A percentile compares a stretch with the other conserved stretches of the same genome.
Evolutionary conservation across 371 early-diverging fungal genomes (phyloP).

Genomic region (Funneliformis caledonium): DNA sequence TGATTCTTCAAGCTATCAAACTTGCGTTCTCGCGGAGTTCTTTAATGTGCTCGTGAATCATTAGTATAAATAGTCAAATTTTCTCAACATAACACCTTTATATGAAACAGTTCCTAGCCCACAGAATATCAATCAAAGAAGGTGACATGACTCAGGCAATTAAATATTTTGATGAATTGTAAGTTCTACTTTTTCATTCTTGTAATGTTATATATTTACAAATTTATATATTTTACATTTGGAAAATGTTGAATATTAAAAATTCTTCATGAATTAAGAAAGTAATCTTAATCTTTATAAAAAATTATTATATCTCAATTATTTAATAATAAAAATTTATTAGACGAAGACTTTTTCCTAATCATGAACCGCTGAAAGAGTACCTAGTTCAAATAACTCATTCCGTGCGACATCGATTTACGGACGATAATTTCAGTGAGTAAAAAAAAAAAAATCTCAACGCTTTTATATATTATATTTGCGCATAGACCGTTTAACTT

Average conservation of each 20-base stretch:
- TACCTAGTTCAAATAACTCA: slow-evolving; percentile 28
- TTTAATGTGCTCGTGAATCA: not conserved
- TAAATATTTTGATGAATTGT: slow-evolving; percentile 15
- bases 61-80: not conserved
- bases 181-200: not conserved
- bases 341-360: slow-evolving; percentile 11
- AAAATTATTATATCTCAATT: too few relatives aligned
- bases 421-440: slow-evolving; percentile 36
- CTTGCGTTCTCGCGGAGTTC: not conserved
- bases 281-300: not conserved
- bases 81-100: slow-evolving; percentile 4
- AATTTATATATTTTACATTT: not conserved
- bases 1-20: not conserved
- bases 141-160: slow-evolving; percentile 28
- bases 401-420: slow-evolving; percentile 11
- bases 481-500: not conserved
- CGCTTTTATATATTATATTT: not conserved
- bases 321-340: too few relatives aligned
- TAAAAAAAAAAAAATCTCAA: not conserved
- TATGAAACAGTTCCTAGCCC: slow-evolving; percentile 8
- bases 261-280: not conserved
- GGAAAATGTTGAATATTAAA: not conserved
- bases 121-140: slow-evolving; percentile 28
- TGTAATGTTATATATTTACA: not conserved
- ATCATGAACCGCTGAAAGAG: slow-evolving; percentile 35